These are phyloP conservation scores for Metahyphopichia silvanorum DNA, from an alignment of 805 yeast species.

Conservation along the genomic window DNA sequence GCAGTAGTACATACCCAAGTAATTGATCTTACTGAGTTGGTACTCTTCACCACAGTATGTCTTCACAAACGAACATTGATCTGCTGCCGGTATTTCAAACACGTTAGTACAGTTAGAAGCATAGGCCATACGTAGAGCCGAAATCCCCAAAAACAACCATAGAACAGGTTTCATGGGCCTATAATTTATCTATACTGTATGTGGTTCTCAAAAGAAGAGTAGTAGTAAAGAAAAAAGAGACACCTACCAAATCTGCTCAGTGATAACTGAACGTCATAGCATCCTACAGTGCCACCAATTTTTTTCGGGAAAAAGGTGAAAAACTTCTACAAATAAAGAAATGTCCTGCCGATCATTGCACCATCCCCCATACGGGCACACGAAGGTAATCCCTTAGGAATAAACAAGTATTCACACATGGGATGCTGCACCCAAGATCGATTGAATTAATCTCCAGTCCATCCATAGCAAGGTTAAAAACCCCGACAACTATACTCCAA, in stretches of 20 bases:
- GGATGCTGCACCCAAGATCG: slow-evolving; percentile 75
- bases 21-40: slow-evolving; percentile 35
- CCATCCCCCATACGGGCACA: slow-evolving; percentile 70
- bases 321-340: no score
- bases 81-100: no score
- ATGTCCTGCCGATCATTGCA: slow-evolving; percentile 63
- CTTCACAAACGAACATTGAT: slow-evolving; percentile 37
- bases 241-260: no score
- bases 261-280: no score
- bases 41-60: slow-evolving; percentile 29
- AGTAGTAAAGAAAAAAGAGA: no score
- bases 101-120: not conserved
- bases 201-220: no score
- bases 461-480: slow-evolving; percentile 37
- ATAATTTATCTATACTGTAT: no score
- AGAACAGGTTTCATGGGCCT: no score
- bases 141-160: no score
- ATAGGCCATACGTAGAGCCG: not conserved
- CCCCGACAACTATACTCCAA: slow-evolving; percentile 48
- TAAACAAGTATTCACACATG: slow-evolving; percentile 47
- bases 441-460: slow-evolving; percentile 61
- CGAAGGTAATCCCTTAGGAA: slow-evolving; percentile 70
- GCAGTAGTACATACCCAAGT: slow-evolving; percentile 34
- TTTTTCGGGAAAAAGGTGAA: no score
- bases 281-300: no score